phyloP scores from a whole-genome alignment of 345 rosid species.

The Gossypium ekmanianum region DNA sequence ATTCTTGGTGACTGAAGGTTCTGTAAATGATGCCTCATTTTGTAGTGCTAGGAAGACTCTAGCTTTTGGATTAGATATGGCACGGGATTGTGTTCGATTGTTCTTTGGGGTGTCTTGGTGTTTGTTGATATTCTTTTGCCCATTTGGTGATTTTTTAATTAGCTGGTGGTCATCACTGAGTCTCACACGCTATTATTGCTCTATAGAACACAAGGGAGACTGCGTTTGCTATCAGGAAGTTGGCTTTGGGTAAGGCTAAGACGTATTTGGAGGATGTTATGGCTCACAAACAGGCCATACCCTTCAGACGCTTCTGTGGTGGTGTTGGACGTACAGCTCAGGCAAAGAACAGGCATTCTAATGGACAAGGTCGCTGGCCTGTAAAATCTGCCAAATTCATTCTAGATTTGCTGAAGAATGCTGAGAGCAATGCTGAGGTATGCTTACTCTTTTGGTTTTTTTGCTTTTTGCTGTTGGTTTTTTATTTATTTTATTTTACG shows the following conservation, averaged over 20 bases:
- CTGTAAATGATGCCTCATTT: slow-evolving; percentile 48
- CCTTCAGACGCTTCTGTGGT: slow-evolving; percentile 90
- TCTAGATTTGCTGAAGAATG: slow-evolving; percentile 86
- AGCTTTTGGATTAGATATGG: background rate
- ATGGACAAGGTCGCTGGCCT: slow-evolving; percentile 99
- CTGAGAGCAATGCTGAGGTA: slow-evolving; percentile 98
- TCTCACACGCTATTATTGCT: background rate
- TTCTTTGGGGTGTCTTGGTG: background rate
- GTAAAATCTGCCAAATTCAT: slow-evolving; percentile 83
- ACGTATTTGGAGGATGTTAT: slow-evolving; percentile 94
- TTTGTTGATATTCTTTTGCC: too few species aligned
- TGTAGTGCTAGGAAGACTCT: background rate
- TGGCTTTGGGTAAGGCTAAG: slow-evolving; percentile 87
- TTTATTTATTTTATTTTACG: background rate
- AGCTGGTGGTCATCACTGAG: background rate
- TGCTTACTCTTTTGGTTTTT: background rate
- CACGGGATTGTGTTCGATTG: background rate
- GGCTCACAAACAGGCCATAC: slow-evolving; percentile 98
- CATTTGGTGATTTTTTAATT: background rate
- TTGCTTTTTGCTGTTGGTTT: too few species aligned
- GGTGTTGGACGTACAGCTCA: slow-evolving; percentile 99
- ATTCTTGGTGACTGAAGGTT: slow-evolving; percentile 36
- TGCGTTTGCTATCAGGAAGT: slow-evolving; percentile 78
- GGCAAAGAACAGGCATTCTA: slow-evolving; percentile 93
- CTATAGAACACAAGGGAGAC: slow-evolving; percentile 88